Percentiles rank a stretch among this genome's conserved stretches.
Conservation (phyloP, 1,139 yeast genomes). For the Yamadazyma diddensiae region DNA sequence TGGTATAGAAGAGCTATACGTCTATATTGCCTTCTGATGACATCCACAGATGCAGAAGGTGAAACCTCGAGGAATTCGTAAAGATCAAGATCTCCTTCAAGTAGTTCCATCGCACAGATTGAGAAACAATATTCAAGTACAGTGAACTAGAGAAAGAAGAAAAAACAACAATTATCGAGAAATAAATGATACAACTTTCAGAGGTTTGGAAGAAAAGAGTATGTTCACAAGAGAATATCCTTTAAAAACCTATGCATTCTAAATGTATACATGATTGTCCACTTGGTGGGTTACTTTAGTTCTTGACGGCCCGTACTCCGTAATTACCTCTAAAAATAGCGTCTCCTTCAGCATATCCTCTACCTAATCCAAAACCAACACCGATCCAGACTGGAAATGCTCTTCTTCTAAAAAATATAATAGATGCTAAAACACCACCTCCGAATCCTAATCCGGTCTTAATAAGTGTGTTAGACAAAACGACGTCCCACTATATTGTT, state of each 20-base stretch:
- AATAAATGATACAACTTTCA: constrained; percentile 12
- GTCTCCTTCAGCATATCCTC: constrained; percentile 98
- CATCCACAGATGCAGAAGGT: constrained; percentile 40
- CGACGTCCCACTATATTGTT: constrained; percentile 74
- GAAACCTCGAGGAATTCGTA: constrained; percentile 31
- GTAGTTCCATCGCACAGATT: constrained; percentile 13
- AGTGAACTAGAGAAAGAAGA: neutral
- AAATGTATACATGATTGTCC: too few relatives aligned
- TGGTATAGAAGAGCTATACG: constrained; percentile 75
- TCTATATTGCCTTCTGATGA: constrained; percentile 80
- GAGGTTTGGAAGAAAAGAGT: constrained; percentile 8
- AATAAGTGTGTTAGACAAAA: constrained; percentile 87
- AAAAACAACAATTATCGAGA: neutral
- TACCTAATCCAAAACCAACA: constrained; percentile 92
- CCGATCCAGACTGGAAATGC: constrained; percentile 98
- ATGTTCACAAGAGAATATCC: neutral
- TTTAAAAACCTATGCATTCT: constrained; percentile 1
- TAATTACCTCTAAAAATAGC: constrained; percentile 84
- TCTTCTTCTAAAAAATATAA: constrained; percentile 85
- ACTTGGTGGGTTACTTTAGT: too few relatives aligned
- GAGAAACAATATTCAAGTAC: neutral
- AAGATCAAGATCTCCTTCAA: constrained; percentile 30
- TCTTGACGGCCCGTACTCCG: constrained; percentile 71
- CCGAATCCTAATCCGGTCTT: constrained; percentile 98
- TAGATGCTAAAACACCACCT: constrained; percentile 94